Evolutionary conservation across 345 rosid species (phyloP).

Genomic region (Arabidopsis thaliana): DNA sequence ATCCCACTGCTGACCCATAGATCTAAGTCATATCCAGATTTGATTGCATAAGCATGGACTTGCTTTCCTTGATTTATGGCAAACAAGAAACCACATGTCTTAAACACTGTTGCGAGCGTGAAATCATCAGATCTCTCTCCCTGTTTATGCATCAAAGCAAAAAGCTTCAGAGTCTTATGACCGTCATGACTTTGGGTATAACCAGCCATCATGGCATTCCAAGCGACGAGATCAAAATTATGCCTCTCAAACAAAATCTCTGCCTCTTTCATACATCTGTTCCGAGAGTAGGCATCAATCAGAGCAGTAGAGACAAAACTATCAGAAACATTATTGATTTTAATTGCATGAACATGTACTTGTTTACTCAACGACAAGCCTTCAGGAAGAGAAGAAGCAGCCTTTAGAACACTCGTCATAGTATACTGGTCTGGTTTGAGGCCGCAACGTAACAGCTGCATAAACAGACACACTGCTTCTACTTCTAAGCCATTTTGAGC

Average conservation of each 20-base stretch:
- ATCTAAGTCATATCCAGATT: conserved; percentile 55
- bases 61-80: conserved; percentile 55
- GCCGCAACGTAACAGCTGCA: conserved; percentile 49
- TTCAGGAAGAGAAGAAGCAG: conserved; percentile 54
- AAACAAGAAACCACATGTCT: conserved; percentile 57
- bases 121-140: conserved; percentile 57
- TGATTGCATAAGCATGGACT: conserved; percentile 55
- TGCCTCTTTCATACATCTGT: conserved; percentile 57
- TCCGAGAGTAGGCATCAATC: conserved; percentile 58
- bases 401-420: conserved; percentile 58
- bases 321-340: conserved; percentile 44
- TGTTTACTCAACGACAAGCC: conserved; percentile 54
- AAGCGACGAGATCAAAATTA: conserved; percentile 55
- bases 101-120: conserved; percentile 55
- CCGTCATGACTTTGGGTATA: conserved; percentile 48
- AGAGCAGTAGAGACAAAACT: conserved; percentile 63
- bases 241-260: conserved; percentile 49
- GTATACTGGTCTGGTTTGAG: conserved; percentile 60
- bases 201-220: conserved; percentile 68
- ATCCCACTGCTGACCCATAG: conserved; percentile 58
- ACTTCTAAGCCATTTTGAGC: conserved; percentile 50
- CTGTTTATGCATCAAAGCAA: conserved; percentile 49
- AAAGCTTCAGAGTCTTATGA: conserved; percentile 55
- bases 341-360: conserved; percentile 60
- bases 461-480: conserved; percentile 53